These are phyloP conservation scores for Rhizophora apiculata DNA, from an alignment of 345 rosid species.

Conservation along the genomic window DNA sequence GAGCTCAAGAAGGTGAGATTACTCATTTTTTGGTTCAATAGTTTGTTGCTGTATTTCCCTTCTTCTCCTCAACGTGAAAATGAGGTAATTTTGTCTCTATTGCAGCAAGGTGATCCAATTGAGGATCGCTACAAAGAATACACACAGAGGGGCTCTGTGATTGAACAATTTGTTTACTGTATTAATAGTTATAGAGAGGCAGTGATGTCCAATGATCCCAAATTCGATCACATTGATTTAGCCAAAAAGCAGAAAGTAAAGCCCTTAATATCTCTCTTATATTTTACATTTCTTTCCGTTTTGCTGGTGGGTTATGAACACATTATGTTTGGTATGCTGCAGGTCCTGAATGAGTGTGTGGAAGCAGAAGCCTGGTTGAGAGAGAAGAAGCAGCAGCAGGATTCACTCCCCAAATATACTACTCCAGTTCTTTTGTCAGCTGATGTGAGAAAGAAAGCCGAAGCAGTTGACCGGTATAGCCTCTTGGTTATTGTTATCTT, in stretches of 20 bases:
- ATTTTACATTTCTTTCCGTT: not conserved
- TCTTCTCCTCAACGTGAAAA: not conserved
- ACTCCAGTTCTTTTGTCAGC: constrained; percentile 59
- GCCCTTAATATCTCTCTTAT: not conserved
- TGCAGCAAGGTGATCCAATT: constrained; percentile 83
- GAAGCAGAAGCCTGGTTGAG: constrained; percentile 78
- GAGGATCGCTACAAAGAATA: constrained; percentile 73
- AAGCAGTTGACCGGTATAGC: constrained; percentile 65
- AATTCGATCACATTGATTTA: constrained; percentile 81
- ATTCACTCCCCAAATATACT: constrained; percentile 61
- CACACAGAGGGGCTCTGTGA: constrained; percentile 56
- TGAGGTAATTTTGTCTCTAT: not conserved
- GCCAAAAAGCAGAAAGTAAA: constrained; percentile 74
- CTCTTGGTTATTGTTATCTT: not conserved
- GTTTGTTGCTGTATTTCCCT: not conserved
- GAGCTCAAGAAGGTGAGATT: constrained; percentile 73
- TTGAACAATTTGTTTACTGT: constrained; percentile 62
- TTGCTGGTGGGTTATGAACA: not conserved
- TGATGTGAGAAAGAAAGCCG: constrained; percentile 61
- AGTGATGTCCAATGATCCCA: constrained; percentile 61
- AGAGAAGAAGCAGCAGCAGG: constrained; percentile 73
- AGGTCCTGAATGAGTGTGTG: constrained; percentile 73
- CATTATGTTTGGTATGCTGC: not conserved
- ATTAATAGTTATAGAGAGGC: constrained; percentile 80
- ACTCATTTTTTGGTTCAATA: not conserved